Evolutionary conservation across 108 stramenopile species (phyloP).

Genomic region (Nitzschia sp.): DNA sequence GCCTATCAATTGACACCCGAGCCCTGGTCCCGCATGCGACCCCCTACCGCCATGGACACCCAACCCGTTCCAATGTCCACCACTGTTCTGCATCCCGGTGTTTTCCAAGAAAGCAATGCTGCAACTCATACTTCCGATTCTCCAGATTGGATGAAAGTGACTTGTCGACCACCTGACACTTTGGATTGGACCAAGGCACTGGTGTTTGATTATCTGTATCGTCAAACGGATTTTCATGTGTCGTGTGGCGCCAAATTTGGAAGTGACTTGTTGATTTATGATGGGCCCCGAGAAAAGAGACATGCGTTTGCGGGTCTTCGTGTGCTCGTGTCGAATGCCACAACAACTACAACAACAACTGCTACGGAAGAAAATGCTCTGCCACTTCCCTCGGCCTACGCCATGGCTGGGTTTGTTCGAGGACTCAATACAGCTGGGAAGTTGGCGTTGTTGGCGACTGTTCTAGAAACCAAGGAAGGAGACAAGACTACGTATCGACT

Average conservation of each 20-base stretch:
- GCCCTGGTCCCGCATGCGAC: conserved; percentile 66
- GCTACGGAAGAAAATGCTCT: conserved; percentile 6
- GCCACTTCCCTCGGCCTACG: conserved; percentile 69
- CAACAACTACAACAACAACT: conserved; percentile 2
- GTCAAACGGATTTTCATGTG: conserved; percentile 50
- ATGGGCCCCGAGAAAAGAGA: conserved; percentile 68
- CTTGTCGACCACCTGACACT: conserved; percentile 16
- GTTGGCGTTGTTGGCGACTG: conserved; percentile 72
- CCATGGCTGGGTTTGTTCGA: conserved; percentile 72
- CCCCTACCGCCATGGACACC: conserved; percentile 7
- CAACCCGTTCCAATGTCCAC: neutral
- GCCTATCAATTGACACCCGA: conserved; percentile 72
- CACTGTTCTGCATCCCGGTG: neutral
- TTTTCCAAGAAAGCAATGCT: neutral
- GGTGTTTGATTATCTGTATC: conserved; percentile 56
- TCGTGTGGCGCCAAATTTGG: conserved; percentile 87
- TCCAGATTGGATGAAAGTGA: conserved; percentile 12
- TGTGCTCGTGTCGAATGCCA: conserved; percentile 31
- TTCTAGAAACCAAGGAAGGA: conserved; percentile 21
- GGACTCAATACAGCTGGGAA: conserved; percentile 84
- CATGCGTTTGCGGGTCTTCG: conserved; percentile 91
- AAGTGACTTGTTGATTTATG: conserved; percentile 80
- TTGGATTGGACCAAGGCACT: conserved; percentile 33
- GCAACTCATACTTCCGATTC: neutral
- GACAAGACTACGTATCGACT: conserved; percentile 31